These are phyloP conservation scores for Gracilaria gracilis DNA, from an alignment of 23 red algal species.

Conservation along the genomic window DNA sequence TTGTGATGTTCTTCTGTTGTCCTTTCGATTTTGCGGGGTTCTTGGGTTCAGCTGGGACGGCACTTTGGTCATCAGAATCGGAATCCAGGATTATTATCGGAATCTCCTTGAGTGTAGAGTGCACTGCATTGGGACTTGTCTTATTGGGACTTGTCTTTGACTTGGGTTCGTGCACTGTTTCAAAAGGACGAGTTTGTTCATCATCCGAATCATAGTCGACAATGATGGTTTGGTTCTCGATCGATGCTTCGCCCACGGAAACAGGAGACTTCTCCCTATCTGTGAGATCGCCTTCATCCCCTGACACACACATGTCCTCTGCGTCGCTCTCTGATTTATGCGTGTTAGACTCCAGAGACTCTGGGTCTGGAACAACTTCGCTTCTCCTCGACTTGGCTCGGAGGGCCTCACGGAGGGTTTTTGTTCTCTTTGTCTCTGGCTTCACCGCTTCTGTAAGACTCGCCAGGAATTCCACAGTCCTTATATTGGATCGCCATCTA, in stretches of 20 bases:
- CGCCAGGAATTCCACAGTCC: neutral
- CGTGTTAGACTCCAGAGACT: neutral
- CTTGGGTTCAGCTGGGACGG: neutral
- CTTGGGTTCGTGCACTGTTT: neutral
- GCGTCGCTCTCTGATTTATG: neutral
- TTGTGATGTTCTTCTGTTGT: neutral
- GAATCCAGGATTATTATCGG: neutral
- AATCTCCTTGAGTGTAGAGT: neutral
- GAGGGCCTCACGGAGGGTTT: neutral
- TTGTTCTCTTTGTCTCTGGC: neutral
- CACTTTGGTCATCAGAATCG: neutral
- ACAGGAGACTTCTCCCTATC: neutral
- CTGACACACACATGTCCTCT: neutral
- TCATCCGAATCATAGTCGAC: constrained; percentile 13
- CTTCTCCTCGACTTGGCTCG: neutral
- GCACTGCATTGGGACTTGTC: too few relatives aligned
- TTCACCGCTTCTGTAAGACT: neutral
- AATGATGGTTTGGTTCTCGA: neutral
- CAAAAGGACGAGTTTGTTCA: neutral
- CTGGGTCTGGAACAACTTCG: neutral
- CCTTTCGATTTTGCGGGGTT: neutral
- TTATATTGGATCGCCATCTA: neutral
- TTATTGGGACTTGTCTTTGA: neutral
- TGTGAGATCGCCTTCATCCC: neutral
- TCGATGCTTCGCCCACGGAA: neutral